A percentile compares a stretch with the other conserved stretches of the same genome.
phyloP scores from a whole-genome alignment of 495 filamentous ascomycete genomes.

The Pseudomonodictys pantanalensis region DNA sequence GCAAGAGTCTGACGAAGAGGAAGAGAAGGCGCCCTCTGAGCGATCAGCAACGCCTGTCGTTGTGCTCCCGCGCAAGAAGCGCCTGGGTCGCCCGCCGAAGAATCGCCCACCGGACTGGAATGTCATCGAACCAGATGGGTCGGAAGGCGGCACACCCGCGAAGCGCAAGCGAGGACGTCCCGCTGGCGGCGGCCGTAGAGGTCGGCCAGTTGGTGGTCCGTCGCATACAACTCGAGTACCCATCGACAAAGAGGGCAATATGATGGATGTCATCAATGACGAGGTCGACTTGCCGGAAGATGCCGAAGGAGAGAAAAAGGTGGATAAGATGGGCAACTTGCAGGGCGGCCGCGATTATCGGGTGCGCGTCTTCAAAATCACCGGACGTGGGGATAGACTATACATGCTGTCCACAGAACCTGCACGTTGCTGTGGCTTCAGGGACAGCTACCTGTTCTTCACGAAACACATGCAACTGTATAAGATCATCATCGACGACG shows the following conservation, averaged over 20 bases:
- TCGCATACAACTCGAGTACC: constrained; percentile 75
- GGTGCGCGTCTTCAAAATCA: constrained; percentile 87
- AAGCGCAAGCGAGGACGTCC: constrained; percentile 69
- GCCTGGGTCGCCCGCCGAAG: constrained; percentile 82
- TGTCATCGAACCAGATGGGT: constrained; percentile 52
- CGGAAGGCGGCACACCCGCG: constrained; percentile 57
- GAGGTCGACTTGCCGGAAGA: constrained; percentile 88
- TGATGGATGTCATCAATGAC: constrained; percentile 85
- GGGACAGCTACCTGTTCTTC: constrained; percentile 97
- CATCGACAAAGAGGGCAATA: constrained; percentile 91
- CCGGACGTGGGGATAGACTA: constrained; percentile 74
- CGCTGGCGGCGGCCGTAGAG: constrained; percentile 60
- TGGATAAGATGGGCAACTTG: constrained; percentile 80
- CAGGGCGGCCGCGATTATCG: constrained; percentile 83
- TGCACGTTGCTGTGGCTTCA: constrained; percentile 91
- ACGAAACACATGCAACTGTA: constrained; percentile 91
- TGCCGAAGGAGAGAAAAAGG: constrained; percentile 84
- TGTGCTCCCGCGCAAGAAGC: constrained; percentile 68
- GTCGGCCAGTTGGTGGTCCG: constrained; percentile 68
- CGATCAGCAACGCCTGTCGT: constrained; percentile 42
- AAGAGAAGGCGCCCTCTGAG: constrained; percentile 28
- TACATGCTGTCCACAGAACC: constrained; percentile 99
- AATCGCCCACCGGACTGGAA: constrained; percentile 76
- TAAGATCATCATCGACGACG: constrained; percentile 93
- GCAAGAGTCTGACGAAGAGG: constrained; percentile 31